A percentile compares a stretch with the other conserved stretches of the same genome.
These are phyloP conservation scores for Agrocybe praecox DNA, from an alignment of 768 basidiomycete genomes.

Conservation along the genomic window DNA sequence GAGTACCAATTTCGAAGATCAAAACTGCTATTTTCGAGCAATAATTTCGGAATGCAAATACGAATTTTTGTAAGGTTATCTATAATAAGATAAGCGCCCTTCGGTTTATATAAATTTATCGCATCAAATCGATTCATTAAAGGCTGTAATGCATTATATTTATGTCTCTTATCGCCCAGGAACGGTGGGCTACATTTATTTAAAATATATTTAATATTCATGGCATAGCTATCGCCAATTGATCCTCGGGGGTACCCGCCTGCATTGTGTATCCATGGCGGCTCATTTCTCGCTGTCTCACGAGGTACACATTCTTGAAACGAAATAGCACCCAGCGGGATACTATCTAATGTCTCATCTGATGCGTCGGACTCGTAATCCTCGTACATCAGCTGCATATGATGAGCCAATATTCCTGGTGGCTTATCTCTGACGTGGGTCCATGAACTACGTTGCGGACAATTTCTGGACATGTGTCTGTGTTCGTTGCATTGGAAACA, in stretches of 20 bases:
- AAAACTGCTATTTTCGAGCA: not conserved
- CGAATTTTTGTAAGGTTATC: not conserved
- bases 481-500: slow-evolving; percentile 23
- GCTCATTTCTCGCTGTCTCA: too few relatives aligned
- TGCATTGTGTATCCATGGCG: too few relatives aligned
- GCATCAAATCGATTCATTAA: not conserved
- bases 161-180: not conserved
- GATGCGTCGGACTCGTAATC: not conserved
- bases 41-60: not conserved
- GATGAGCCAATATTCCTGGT: slow-evolving; percentile 20
- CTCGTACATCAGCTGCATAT: slow-evolving; percentile 10
- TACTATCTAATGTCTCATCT: slow-evolving; percentile 13
- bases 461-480: slow-evolving; percentile 23
- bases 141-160: not conserved
- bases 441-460: slow-evolving; percentile 17
- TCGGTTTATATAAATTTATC: too few relatives aligned
- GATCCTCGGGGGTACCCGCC: too few relatives aligned
- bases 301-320: too few relatives aligned
- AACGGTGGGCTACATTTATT: not conserved
- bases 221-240: too few relatives aligned
- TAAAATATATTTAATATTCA: not conserved
- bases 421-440: slow-evolving; percentile 16
- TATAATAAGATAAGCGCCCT: not conserved
- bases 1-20: slow-evolving; percentile 2
- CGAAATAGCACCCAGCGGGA: slow-evolving; percentile 11